Base-by-base conservation (phyloP, 192 early-diverging fungal genomes). In the Mortierella hygrophila region DNA sequence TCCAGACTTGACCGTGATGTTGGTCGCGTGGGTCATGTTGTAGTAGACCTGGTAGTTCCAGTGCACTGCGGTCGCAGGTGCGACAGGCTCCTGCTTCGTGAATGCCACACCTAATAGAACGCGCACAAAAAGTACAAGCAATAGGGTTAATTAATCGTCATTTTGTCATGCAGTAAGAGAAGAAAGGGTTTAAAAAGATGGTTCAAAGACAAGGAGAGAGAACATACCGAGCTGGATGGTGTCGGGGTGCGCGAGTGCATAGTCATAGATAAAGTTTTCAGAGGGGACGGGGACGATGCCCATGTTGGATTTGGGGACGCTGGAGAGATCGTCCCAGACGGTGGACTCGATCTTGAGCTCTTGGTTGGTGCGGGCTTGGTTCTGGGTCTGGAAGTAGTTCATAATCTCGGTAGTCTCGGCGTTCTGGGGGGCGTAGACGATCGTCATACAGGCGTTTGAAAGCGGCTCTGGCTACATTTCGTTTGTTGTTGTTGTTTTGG, bases 11-110 rank as follows among this genome's bases (percentile, higher is more conserved):
- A 94, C 93, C 29, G 91, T 89, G 32, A 84, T 88, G 81, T 96
- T 96, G 69, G 88, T 89, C 32, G 85, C 89, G 26, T 90, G 80
- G 18, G 92, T 83, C 35, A 87, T 89, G 78, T 96, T 96, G 87
- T 91, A 94, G 91, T 94, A 96, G 54, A 96, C 68, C 83, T 96
- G 95, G 79, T 96, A 96, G 60, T 90, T 92, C 75, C 91, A 89
- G 72, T 94, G 92, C 13, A 88, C 70, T 41, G 90, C 80, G 13
- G 84, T 80, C 13, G 75, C 38, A 20, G 46, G 38, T 15, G 68
- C 73, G 21, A 42, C 49, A 16, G 71, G 70, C 0, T 47, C 44
- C 26, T 80, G 70, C 52, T 85, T 85, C 26, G 83, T 85, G 55
- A 85, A 85, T 3, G 54, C 83, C 18, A 85, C 75, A 29, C 83